Conservation (phyloP, 805 yeast species). For the Candida wancherniae region DNA sequence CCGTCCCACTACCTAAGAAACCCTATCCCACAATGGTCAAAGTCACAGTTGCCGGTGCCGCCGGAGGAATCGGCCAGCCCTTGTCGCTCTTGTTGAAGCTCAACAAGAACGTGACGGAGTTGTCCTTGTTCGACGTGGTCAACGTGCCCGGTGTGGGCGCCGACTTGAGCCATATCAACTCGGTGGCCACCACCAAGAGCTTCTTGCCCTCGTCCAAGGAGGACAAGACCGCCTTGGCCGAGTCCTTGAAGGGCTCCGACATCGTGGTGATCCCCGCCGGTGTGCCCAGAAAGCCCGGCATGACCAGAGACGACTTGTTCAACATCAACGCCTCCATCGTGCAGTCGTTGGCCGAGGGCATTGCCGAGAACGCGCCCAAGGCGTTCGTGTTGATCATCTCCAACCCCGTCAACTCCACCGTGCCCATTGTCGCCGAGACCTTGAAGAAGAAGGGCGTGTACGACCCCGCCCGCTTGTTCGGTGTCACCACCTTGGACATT, state of each 20-base stretch:
- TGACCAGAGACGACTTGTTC: slow-evolving; percentile 89
- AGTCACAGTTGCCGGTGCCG: slow-evolving; percentile 86
- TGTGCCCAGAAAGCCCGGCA: slow-evolving; percentile 90
- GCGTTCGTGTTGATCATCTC: slow-evolving; percentile 81
- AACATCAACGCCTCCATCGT: slow-evolving; percentile 80
- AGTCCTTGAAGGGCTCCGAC: slow-evolving; percentile 42
- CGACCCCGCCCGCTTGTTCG: slow-evolving; percentile 71
- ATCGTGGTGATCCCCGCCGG: slow-evolving; percentile 74
- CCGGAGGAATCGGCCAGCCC: slow-evolving; percentile 95
- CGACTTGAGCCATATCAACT: slow-evolving; percentile 78
- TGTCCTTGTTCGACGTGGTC: slow-evolving; percentile 82
- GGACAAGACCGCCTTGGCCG: slow-evolving; percentile 42
- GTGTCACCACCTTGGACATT: slow-evolving; percentile 84
- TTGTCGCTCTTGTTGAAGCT: slow-evolving; percentile 75
- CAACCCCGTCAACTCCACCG: slow-evolving; percentile 92
- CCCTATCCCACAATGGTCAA: slow-evolving; percentile 40
- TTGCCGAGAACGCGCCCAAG: slow-evolving; percentile 66
- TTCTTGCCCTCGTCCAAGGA: slow-evolving; percentile 55
- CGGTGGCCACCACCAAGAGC: slow-evolving; percentile 56
- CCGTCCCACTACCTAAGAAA: slow-evolving; percentile 1
- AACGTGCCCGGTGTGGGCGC: slow-evolving; percentile 84
- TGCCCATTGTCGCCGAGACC: slow-evolving; percentile 81
- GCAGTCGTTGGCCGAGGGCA: slow-evolving; percentile 64
- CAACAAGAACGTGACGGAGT: slow-evolving; percentile 54
- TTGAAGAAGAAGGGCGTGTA: slow-evolving; percentile 62